Base-by-base conservation (phyloP, 2,329 filamentous ascomycete species). In the Phialophora expanda region DNA sequence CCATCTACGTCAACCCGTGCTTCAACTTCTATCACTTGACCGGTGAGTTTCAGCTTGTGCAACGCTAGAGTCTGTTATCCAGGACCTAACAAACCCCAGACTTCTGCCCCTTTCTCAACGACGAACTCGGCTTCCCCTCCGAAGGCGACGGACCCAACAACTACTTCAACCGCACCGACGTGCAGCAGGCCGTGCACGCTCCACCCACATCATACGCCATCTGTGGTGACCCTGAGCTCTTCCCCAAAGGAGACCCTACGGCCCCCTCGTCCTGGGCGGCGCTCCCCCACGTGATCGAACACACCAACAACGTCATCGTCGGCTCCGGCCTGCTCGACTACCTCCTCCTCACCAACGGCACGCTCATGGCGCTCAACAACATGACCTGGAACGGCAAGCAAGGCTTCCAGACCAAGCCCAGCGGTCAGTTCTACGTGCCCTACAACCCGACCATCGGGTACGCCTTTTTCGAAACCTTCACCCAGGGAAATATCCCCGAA, bases 51-150 rank as follows among this genome's bases (percentile, higher is more conserved):
- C 9, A 17, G 5, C 22, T 20, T 20, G 5, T 26, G 12, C 38
- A 22, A 32, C 4, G 1, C 17, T 6, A 48, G 6, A n/a, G 44
- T 46, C 20, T 28, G 8, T 7, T 11, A 34, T 8, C 8, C 2
- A 3, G 1, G 8, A 32, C 24, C 14, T 20, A 34, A 17, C 28
- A 20, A 17, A 1, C 14, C 17, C 28, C 86, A 2, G 87, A 86
- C 7, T 89, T 87, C n/a, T 95, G 91, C 74, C 91, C 91, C 0
- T 72, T 87, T 3, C 79, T 86, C 1, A 91, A 86, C 83, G 88
- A 92, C 65, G 85, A 89, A 0, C 81, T 93, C 2, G 87, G 87
- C 20, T 89, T 89, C 77, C 88, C 89, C 0, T 69, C 67, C 38
- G 57, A 68, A 46, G 61, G 44, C 48, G 44, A 78, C 0, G 89